Percentiles rank a stretch among this genome's conserved stretches.
phyloP scores from a whole-genome alignment of 768 basidiomycete species.

The Mrakia frigida region DNA sequence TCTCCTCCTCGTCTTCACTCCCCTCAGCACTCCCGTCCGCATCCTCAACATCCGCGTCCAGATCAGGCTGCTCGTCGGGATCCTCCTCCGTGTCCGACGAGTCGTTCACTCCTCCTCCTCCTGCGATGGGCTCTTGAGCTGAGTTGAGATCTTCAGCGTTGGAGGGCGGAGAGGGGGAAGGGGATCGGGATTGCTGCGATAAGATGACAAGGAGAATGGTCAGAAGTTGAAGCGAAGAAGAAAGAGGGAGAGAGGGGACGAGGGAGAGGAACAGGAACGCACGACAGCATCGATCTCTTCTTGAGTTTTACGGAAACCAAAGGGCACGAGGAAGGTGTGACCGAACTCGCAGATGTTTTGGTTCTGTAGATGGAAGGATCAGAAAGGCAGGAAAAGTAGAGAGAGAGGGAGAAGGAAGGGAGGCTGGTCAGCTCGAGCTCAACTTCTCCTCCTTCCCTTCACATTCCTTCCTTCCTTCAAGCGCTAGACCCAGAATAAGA shows the following conservation, averaged over 20 bases:
- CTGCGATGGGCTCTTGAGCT: neutral
- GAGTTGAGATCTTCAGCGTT: conserved; percentile 6
- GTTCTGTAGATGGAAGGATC: neutral
- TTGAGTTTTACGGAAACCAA: conserved; percentile 2
- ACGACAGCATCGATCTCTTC: conserved; percentile 15
- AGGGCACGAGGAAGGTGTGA: neutral
- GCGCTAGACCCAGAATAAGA: neutral
- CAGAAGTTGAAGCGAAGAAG: neutral
- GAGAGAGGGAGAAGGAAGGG: too few species aligned
- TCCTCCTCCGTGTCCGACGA: neutral
- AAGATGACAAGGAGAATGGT: neutral
- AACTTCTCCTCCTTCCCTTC: neutral
- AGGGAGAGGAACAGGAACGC: neutral
- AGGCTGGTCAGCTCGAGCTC: neutral
- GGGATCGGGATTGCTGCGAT: conserved; percentile 5
- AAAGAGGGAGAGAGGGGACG: neutral
- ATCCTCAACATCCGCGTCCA: conserved; percentile 11
- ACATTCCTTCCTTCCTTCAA: neutral
- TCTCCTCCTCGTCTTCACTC: too few species aligned
- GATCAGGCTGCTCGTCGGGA: conserved; percentile 13
- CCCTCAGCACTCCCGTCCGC: too few species aligned
- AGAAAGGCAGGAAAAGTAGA: too few species aligned
- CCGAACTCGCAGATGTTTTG: conserved; percentile 10
- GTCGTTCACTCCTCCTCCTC: neutral
- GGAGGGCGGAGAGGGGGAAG: conserved; percentile 1